Evolutionary conservation across 495 filamentous ascomycete genomes (phyloP).

Genomic region (Terfezia boudieri): DNA sequence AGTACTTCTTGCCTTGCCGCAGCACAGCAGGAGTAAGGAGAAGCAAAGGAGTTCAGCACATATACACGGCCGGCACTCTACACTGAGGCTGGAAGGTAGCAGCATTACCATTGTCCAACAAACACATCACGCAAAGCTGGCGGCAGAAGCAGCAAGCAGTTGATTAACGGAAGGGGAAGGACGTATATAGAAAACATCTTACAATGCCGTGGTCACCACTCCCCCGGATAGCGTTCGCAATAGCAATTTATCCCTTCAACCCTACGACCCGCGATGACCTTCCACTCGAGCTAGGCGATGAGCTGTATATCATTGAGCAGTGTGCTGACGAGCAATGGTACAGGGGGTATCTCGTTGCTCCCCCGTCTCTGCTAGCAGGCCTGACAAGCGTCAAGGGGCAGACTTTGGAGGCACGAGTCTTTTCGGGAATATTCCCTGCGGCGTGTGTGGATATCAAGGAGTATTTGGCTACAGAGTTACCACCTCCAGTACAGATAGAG

Average conservation of each 20-base stretch:
- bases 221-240: conserved; percentile 90
- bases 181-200: too few relatives aligned
- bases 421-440: conserved; percentile 87
- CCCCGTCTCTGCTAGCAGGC: conserved; percentile 76
- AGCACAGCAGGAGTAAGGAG: too few relatives aligned
- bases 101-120: too few relatives aligned
- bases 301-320: conserved; percentile 96
- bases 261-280: conserved; percentile 73
- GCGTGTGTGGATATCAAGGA: conserved; percentile 60
- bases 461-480: conserved; percentile 25
- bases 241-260: conserved; percentile 80
- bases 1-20: too few relatives aligned
- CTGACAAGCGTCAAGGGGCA: conserved; percentile 81
- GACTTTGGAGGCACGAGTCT: conserved; percentile 82
- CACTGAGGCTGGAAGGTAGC: too few relatives aligned
- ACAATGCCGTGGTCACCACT: conserved; percentile 89
- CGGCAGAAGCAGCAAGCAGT: too few relatives aligned
- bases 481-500: conserved; percentile 36
- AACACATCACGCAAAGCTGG: too few relatives aligned
- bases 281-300: conserved; percentile 92
- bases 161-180: too few relatives aligned
- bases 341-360: conserved; percentile 82
- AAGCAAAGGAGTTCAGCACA: too few relatives aligned
- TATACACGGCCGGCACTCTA: too few relatives aligned
- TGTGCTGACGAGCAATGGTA: conserved; percentile 72